phyloP scores from a whole-genome alignment of 805 yeast species.

The Debaryomyces tyrocola region DNA sequence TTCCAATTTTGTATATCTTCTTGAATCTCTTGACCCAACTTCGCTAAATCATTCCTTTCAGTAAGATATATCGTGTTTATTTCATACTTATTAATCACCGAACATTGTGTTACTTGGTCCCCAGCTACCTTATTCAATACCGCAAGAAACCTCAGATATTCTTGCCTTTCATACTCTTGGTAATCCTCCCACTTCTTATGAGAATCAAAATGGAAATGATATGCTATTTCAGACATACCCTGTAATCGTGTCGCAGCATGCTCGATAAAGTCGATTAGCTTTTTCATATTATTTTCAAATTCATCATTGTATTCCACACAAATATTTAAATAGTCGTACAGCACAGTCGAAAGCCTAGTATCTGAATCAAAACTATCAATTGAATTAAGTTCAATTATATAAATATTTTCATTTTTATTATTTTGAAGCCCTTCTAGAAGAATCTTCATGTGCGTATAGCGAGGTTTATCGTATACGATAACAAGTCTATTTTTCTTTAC shows the following conservation, averaged over 20 bases:
- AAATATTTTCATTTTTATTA: constrained; percentile 14
- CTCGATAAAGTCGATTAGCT: constrained; percentile 20
- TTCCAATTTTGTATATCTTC: constrained; percentile 36
- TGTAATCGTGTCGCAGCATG: constrained; percentile 14
- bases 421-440: constrained; percentile 24
- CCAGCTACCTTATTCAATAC: constrained; percentile 21
- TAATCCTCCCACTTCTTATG: constrained; percentile 32
- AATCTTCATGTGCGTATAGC: constrained; percentile 24
- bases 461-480: constrained; percentile 26
- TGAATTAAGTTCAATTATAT: constrained; percentile 20
- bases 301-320: constrained; percentile 32
- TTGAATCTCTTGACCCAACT: constrained; percentile 37
- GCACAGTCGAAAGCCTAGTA: neutral
- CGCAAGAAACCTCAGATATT: constrained; percentile 25
- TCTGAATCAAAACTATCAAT: constrained; percentile 8
- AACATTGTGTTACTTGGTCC: constrained; percentile 34
- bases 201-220: constrained; percentile 36
- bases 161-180: constrained; percentile 19
- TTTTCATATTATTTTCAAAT: constrained; percentile 23
- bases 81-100: constrained; percentile 39
- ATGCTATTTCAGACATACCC: constrained; percentile 22
- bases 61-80: constrained; percentile 33
- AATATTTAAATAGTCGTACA: constrained; percentile 23
- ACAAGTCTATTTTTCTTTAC: constrained; percentile 12
- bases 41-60: constrained; percentile 30